Conservation (phyloP, 2,329 filamentous ascomycete species). For the Stenocarpella maydis region DNA sequence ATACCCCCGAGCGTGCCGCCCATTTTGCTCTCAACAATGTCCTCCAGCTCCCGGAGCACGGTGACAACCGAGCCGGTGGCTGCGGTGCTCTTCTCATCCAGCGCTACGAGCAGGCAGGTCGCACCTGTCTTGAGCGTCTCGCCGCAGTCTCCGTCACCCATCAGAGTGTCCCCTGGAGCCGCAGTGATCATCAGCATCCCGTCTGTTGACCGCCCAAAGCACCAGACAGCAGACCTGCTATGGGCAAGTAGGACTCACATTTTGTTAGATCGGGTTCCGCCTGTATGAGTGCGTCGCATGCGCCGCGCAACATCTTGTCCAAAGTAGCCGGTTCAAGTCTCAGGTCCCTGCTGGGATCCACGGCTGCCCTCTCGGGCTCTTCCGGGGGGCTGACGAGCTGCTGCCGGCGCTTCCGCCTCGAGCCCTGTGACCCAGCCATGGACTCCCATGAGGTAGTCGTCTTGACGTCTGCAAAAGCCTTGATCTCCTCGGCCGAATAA, state of each 20-base stretch:
- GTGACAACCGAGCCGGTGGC: slow-evolving; percentile 55
- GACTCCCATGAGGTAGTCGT: slow-evolving; percentile 67
- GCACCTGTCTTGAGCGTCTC: slow-evolving; percentile 67
- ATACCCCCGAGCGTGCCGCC: slow-evolving; percentile 61
- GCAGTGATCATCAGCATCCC: background rate
- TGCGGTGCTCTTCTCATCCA: slow-evolving; percentile 49
- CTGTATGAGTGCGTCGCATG: slow-evolving; percentile 59
- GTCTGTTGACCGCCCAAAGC: slow-evolving; percentile 55
- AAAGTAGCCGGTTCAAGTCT: slow-evolving; percentile 61
- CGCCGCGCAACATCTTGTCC: slow-evolving; percentile 63
- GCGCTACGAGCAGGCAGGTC: slow-evolving; percentile 54
- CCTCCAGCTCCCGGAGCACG: slow-evolving; percentile 58
- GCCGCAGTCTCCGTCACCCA: slow-evolving; percentile 68
- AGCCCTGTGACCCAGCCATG: slow-evolving; percentile 55
- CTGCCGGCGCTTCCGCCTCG: slow-evolving; percentile 50
- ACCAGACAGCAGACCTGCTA: slow-evolving; percentile 63
- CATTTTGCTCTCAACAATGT: slow-evolving; percentile 65
- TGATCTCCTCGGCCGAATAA: slow-evolving; percentile 62
- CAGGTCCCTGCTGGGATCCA: slow-evolving; percentile 50
- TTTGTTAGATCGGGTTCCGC: slow-evolving; percentile 70
- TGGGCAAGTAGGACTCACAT: slow-evolving; percentile 46
- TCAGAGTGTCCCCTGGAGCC: slow-evolving; percentile 32
- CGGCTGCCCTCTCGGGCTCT: slow-evolving; percentile 47
- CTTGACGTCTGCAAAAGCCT: slow-evolving; percentile 69
- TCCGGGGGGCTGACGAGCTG: slow-evolving; percentile 52